Percentiles rank a stretch among this genome's conserved stretches.
Evolutionary conservation across 495 filamentous ascomycete species (phyloP).

Genomic region (Podospora didyma): DNA sequence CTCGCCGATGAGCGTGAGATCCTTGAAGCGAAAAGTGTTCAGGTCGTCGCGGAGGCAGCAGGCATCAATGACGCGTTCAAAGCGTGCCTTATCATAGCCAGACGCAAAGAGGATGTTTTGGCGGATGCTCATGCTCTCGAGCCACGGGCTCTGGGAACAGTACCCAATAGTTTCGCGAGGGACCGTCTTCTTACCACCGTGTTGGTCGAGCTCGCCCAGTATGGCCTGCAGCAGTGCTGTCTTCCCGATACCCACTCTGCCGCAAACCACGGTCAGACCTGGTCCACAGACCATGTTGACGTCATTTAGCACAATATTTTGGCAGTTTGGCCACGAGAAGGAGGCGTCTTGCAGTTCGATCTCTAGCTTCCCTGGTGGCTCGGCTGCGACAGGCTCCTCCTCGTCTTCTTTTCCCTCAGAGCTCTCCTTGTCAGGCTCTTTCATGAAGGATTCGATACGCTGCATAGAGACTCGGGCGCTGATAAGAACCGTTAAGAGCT

Average conservation of each 20-base stretch:
- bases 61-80: conserved; percentile 82
- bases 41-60: conserved; percentile 93
- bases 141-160: conserved; percentile 82
- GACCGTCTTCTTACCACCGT: conserved; percentile 52
- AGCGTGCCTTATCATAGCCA: conserved; percentile 72
- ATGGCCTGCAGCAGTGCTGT: conserved; percentile 74
- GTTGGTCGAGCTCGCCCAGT: conserved; percentile 71
- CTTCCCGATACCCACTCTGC: conserved; percentile 77
- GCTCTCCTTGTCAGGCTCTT: conserved; percentile 69
- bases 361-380: conserved; percentile 21
- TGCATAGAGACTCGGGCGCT: conserved; percentile 71
- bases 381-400: conserved; percentile 8
- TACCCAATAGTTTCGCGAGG: conserved; percentile 73
- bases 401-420: conserved; percentile 25
- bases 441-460: conserved; percentile 81
- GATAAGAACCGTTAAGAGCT: conserved; percentile 64
- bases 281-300: conserved; percentile 56
- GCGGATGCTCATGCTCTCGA: conserved; percentile 85
- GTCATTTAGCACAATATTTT: conserved; percentile 56
- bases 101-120: conserved; percentile 80
- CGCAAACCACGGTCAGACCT: conserved; percentile 61
- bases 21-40: conserved; percentile 82
- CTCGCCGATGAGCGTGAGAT: conserved; percentile 92
- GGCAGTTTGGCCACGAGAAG: conserved; percentile 72
- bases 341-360: conserved; percentile 59